These are phyloP conservation scores for Bjerkandera adusta DNA, from an alignment of 1,284 basidiomycete species.

Conservation along the genomic window DNA sequence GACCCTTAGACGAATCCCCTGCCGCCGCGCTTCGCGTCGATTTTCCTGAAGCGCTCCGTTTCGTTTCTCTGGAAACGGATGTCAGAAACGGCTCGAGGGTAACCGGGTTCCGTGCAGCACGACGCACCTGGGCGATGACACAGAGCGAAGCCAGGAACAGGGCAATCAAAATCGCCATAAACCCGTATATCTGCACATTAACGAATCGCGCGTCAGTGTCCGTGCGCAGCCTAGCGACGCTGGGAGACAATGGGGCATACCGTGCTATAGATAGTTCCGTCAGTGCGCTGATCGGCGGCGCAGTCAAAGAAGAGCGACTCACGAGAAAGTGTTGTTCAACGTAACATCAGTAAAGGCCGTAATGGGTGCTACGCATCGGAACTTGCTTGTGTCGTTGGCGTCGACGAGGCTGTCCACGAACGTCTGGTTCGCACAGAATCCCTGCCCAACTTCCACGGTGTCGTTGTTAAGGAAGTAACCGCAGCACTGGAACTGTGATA, in stretches of 20 bases:
- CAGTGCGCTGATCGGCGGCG: background rate
- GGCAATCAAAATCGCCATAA: constrained; percentile 73
- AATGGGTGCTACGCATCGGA: constrained; percentile 60
- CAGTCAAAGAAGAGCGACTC: constrained; percentile 29
- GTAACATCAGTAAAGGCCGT: constrained; percentile 65
- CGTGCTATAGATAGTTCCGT: background rate
- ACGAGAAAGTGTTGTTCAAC: constrained; percentile 82
- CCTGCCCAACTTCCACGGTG: constrained; percentile 50
- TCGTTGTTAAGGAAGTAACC: constrained; percentile 77
- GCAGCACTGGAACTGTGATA: constrained; percentile 70
- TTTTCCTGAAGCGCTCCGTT: constrained; percentile 79
- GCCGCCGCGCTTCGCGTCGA: constrained; percentile 83
- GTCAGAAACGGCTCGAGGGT: background rate
- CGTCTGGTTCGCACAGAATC: constrained; percentile 56
- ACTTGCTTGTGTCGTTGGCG: constrained; percentile 31
- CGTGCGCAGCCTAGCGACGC: background rate
- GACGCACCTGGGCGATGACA: constrained; percentile 75
- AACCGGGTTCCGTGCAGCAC: background rate
- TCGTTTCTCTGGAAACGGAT: constrained; percentile 58
- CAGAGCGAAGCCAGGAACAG: constrained; percentile 79
- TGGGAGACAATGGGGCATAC: no score
- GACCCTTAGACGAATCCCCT: constrained; percentile 80
- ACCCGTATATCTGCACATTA: constrained; percentile 60
- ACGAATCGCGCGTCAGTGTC: background rate
- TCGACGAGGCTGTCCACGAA: constrained; percentile 47